Percentiles rank a stretch among this genome's conserved stretches.
phyloP scores from a whole-genome alignment of 208 protist genomes.

The Crithidia sp. region DNA sequence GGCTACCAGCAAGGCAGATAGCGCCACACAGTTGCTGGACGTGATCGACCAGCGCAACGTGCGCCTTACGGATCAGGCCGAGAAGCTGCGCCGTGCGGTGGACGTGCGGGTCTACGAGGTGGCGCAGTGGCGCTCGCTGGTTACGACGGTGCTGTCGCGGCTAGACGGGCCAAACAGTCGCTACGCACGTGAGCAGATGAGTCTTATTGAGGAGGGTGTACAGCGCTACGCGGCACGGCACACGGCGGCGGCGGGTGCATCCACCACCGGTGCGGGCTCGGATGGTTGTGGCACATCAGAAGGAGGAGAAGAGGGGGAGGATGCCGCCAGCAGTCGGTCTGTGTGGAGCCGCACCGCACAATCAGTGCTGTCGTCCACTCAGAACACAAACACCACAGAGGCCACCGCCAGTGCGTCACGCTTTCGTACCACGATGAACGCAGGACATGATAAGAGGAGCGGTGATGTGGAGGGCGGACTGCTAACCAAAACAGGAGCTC shows the following conservation, averaged over 20 bases:
- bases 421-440: no score
- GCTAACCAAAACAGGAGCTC: neutral
- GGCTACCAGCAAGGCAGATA: slow-evolving; percentile 3
- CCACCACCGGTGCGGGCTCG: neutral
- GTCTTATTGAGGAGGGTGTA: slow-evolving; percentile 16
- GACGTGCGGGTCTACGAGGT: slow-evolving; percentile 30
- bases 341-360: no score
- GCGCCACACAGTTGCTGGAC: slow-evolving; percentile 4
- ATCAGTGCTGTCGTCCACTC: no score
- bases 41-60: slow-evolving; percentile 24
- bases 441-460: no score
- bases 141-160: slow-evolving; percentile 6
- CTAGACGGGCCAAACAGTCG: slow-evolving; percentile 14
- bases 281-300: no score
- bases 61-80: slow-evolving; percentile 33
- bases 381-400: no score
- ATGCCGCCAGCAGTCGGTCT: neutral
- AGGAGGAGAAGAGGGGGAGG: no score
- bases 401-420: no score
- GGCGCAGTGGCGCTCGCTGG: slow-evolving; percentile 55
- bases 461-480: no score
- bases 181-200: slow-evolving; percentile 19
- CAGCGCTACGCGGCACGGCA: slow-evolving; percentile 8
- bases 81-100: slow-evolving; percentile 32
- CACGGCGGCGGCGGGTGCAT: neutral